phyloP scores from a whole-genome alignment of 768 basidiomycete species.

The Suillus lakei region DNA sequence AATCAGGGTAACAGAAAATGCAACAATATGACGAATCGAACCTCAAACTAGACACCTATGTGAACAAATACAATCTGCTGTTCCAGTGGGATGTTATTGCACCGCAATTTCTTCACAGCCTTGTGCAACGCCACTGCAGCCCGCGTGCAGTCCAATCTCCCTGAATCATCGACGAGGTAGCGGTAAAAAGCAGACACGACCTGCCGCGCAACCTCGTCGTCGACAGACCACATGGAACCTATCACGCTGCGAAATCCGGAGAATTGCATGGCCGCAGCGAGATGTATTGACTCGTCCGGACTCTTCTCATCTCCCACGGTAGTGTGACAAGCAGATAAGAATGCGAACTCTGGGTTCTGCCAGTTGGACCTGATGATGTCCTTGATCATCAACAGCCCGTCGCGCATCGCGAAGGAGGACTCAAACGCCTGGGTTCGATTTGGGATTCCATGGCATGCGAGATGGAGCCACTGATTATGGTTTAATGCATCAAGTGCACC shows the following conservation, averaged over 20 bases:
- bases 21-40: not conserved
- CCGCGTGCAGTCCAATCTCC: too few species aligned
- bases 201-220: conserved; percentile 16
- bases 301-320: conserved; percentile 20
- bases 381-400: conserved; percentile 12
- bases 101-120: too few species aligned
- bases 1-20: not conserved
- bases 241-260: conserved; percentile 25
- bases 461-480: conserved; percentile 18
- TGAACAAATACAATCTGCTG: conserved; percentile 6
- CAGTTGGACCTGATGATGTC: conserved; percentile 16
- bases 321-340: conserved; percentile 29
- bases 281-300: conserved; percentile 25
- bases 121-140: too few species aligned
- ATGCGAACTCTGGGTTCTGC: conserved; percentile 18
- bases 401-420: conserved; percentile 24
- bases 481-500: conserved; percentile 10
- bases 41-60: conserved; percentile 1
- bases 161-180: too few species aligned
- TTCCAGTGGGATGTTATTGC: not conserved
- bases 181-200: not conserved
- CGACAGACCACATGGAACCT: conserved; percentile 27
- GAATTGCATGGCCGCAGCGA: conserved; percentile 26
- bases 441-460: conserved; percentile 25
- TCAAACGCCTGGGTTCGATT: conserved; percentile 13